Conservation (phyloP, 495 filamentous ascomycete species). For the Collariella sp. region DNA sequence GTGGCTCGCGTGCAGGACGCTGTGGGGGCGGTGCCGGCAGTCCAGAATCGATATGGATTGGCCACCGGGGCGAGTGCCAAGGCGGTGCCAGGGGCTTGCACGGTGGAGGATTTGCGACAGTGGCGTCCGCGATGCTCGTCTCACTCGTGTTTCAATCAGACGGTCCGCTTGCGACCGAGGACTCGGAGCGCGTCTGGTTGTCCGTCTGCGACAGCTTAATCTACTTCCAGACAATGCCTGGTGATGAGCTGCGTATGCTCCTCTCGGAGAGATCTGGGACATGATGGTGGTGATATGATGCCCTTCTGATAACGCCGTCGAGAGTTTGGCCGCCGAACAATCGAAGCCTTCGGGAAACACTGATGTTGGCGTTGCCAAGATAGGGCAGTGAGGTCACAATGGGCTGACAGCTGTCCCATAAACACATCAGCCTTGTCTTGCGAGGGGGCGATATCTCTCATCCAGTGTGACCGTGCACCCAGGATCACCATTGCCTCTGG, state of each 20-base stretch:
- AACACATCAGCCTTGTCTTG: too few relatives aligned
- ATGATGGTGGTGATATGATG: too few relatives aligned
- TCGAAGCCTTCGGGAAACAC: too few relatives aligned
- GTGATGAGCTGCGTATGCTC: background rate
- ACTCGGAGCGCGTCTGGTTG: conserved; percentile 5
- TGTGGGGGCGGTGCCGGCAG: conserved; percentile 3
- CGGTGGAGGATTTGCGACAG: conserved; percentile 21
- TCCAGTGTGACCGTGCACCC: too few relatives aligned
- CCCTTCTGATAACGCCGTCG: too few relatives aligned
- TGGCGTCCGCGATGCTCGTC: conserved; percentile 25
- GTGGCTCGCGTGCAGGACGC: conserved; percentile 9
- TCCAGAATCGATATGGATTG: conserved; percentile 2
- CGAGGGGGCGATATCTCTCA: too few relatives aligned
- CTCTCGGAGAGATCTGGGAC: background rate
- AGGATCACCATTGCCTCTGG: too few relatives aligned
- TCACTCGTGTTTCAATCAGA: conserved; percentile 29
- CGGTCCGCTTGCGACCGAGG: conserved; percentile 20
- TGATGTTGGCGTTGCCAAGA: too few relatives aligned
- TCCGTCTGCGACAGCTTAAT: conserved; percentile 15
- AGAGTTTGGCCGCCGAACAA: too few relatives aligned
- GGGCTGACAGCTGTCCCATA: too few relatives aligned
- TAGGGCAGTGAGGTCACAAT: too few relatives aligned
- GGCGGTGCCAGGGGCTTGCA: conserved; percentile 11
- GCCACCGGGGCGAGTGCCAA: conserved; percentile 21
- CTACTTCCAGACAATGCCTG: conserved; percentile 13